Base-by-base conservation (phyloP, 1,139 yeast genomes). In the Candida dubliniensis region DNA sequence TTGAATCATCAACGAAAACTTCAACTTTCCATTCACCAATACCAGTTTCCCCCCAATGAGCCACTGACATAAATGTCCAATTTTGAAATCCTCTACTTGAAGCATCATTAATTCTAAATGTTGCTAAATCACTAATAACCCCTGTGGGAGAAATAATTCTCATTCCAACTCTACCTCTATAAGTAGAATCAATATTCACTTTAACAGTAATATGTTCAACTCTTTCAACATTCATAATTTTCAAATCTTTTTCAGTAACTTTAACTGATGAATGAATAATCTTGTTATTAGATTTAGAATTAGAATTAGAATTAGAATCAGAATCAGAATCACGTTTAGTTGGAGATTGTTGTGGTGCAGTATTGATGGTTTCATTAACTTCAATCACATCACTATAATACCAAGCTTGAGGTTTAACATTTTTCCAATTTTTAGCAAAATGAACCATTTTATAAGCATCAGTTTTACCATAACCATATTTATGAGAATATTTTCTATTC, bases 31-130 rank as follows among this genome's bases (percentile, higher is more conserved):
- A 95, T 12, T 79, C 81, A 9, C 99, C 99, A 29, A 66, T 64
- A 2, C 95, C 95, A 1, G 63, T 50, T 60, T 90, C 97, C 31
- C 96, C 97, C 98, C 99, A 93, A 62, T 93, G 98, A 2, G 96
- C 98, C 18, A 95, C 98, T n/a, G 95, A 80, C 90, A 91, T 89
- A 59, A 93, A 93, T 1, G 90, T 87, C 99, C 99, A 95, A 52
- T 85, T 74, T 8, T 60, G 57, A 53, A 88, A 86, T 0, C 97
- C 96, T 1, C 61, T 69, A 2, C 57, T 54, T 4, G 82, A 72
- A 3, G 49, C 53, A 62, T 95, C 99, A 15, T 64, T 54, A 4
- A 64, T 64, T 54, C 99, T 78, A 34, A 75, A 75, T n/a, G 84
- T 79, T 1, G 96, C 96, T 50, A 95, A 71, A 40, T 82, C 78